Conservation (phyloP, 129 eudicot species). For the Chrysanthemum seticuspe region DNA sequence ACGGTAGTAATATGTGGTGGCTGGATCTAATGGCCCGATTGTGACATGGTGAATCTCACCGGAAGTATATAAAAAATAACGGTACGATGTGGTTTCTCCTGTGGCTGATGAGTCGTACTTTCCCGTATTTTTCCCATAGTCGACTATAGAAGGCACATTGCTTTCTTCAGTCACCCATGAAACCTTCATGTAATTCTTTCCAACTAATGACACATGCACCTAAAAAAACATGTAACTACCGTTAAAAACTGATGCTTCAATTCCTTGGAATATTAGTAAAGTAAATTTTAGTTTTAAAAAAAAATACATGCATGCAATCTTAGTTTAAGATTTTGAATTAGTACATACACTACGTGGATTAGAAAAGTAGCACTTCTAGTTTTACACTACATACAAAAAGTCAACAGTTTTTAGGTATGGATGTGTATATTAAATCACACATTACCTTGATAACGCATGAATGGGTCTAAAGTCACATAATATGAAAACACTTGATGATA, state of each 20-base stretch:
- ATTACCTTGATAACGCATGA: too few species aligned
- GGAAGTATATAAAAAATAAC: conserved; percentile 57
- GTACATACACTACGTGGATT: too few species aligned
- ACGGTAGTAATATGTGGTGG: conserved; percentile 66
- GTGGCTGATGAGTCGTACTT: conserved; percentile 49
- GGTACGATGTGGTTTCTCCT: conserved; percentile 58
- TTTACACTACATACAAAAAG: too few species aligned
- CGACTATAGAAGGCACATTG: conserved; percentile 47
- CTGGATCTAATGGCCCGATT: conserved; percentile 73
- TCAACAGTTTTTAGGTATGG: too few species aligned
- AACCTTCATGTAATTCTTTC: conserved; percentile 52
- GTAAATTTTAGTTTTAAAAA: background rate
- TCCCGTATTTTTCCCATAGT: conserved; percentile 57
- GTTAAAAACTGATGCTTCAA: too few species aligned
- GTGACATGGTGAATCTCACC: conserved; percentile 67
- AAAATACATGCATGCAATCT: too few species aligned
- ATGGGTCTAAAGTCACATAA: too few species aligned
- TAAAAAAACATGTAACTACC: background rate
- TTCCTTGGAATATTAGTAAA: too few species aligned
- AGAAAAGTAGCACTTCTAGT: too few species aligned
- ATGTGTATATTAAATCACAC: too few species aligned
- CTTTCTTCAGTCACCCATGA: conserved; percentile 60
- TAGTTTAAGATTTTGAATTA: too few species aligned
- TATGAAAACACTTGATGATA: too few species aligned
- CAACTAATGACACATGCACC: conserved; percentile 85